phyloP scores from a whole-genome alignment of 352 stramenopile genomes.

The Sclerospora graminicola region DNA sequence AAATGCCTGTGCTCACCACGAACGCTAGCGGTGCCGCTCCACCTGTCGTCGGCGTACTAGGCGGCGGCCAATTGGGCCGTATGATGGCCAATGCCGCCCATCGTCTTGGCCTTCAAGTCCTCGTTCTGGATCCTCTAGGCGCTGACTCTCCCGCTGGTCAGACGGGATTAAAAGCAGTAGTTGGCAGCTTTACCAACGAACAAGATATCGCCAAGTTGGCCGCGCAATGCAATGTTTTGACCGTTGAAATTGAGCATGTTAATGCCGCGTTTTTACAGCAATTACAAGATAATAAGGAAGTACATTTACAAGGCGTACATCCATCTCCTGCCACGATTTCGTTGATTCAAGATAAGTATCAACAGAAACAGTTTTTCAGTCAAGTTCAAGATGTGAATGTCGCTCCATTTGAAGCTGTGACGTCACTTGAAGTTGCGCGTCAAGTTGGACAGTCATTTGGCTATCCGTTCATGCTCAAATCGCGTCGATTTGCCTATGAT shows the following conservation, averaged over 20 bases:
- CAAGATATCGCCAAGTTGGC: slow-evolving; percentile 63
- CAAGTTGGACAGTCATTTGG: slow-evolving; percentile 55
- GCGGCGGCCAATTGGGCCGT: slow-evolving; percentile 94
- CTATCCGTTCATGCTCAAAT: slow-evolving; percentile 99
- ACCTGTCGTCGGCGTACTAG: slow-evolving; percentile 86
- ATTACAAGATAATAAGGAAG: slow-evolving; percentile 67
- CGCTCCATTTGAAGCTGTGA: slow-evolving; percentile 44
- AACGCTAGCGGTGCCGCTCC: slow-evolving; percentile 21
- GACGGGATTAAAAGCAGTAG: slow-evolving; percentile 55
- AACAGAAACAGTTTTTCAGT: slow-evolving; percentile 89
- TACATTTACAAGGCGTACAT: slow-evolving; percentile 37
- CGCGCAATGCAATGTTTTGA: slow-evolving; percentile 88
- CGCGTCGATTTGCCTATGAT: slow-evolving; percentile 92
- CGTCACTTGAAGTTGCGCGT: slow-evolving; percentile 29
- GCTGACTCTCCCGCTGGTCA: slow-evolving; percentile 62
- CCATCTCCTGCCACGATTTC: slow-evolving; percentile 87
- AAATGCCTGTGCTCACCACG: slow-evolving; percentile 48
- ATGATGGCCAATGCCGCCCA: slow-evolving; percentile 98
- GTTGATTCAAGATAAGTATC: slow-evolving; percentile 97
- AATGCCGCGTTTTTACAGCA: slow-evolving; percentile 87
- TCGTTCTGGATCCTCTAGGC: slow-evolving; percentile 89
- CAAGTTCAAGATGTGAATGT: slow-evolving; percentile 36
- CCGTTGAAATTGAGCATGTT: slow-evolving; percentile 98
- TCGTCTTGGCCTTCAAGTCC: slow-evolving; percentile 88
- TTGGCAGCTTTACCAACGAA: slow-evolving; percentile 66